Conservation (phyloP, 306 rosid genomes). For the Coriaria nepalensis region DNA sequence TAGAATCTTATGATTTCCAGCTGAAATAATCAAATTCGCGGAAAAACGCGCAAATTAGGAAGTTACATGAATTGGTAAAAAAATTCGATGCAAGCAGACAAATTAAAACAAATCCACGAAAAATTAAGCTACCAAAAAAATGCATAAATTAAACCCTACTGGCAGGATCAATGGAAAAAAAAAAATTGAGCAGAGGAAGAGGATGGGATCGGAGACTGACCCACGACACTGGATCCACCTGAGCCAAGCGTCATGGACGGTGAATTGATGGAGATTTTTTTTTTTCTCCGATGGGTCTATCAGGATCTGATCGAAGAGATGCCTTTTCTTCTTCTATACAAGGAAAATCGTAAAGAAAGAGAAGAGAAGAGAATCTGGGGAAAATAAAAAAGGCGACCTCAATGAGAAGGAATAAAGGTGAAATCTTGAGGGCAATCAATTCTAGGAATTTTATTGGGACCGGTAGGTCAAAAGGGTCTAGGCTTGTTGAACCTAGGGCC, state of each 20-base stretch:
- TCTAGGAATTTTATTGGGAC: background rate
- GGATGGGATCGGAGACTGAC: constrained; percentile 29
- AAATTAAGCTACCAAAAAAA: constrained; percentile 9
- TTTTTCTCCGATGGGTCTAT: constrained; percentile 9
- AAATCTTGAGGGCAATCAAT: constrained; percentile 2
- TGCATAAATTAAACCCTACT: constrained; percentile 2
- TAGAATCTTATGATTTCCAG: no score
- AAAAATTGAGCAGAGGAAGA: background rate
- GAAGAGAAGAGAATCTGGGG: constrained; percentile 7
- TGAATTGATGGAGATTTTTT: background rate
- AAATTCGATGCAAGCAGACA: no score
- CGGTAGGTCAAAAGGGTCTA: constrained; percentile 7
- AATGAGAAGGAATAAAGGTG: constrained; percentile 5
- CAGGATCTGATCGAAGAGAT: constrained; percentile 52
- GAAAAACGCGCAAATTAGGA: no score
- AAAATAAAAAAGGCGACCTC: constrained; percentile 3
- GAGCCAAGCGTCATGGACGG: constrained; percentile 97
- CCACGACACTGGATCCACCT: constrained; percentile 95
- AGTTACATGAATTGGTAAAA: no score
- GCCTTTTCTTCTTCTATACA: background rate
- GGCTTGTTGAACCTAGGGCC: background rate
- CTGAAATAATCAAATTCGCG: no score
- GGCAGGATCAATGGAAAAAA: background rate
- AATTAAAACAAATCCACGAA: no score
- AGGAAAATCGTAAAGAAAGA: background rate